A percentile compares a stretch with the other conserved stretches of the same genome.
phyloP scores from a whole-genome alignment of 129 eudicot genomes.

The Flaveria bidentis region DNA sequence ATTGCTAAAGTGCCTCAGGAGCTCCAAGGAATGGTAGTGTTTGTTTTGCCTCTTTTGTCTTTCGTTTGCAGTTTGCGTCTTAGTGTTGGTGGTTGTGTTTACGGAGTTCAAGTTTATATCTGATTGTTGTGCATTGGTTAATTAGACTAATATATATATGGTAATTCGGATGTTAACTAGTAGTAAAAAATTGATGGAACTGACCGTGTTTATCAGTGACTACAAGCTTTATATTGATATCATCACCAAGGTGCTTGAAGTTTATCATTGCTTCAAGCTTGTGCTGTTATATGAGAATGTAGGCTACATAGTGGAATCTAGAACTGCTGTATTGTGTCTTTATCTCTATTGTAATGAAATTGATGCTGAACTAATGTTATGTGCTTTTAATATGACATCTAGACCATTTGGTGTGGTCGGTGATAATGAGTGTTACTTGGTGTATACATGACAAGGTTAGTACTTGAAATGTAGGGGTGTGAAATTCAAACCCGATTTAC shows the following conservation, averaged over 20 bases:
- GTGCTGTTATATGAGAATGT: no score
- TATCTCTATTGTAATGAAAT: neutral
- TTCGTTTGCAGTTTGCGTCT: neutral
- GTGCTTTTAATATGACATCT: neutral
- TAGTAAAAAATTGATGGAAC: neutral
- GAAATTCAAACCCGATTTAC: no score
- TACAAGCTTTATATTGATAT: neutral
- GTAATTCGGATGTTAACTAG: neutral
- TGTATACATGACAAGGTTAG: neutral
- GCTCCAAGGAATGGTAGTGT: slow-evolving; percentile 84
- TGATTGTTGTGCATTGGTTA: slow-evolving; percentile 5
- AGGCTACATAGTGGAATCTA: no score
- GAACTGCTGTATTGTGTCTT: no score
- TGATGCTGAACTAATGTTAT: neutral
- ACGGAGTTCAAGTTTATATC: neutral
- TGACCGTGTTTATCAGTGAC: neutral
- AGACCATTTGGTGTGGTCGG: neutral
- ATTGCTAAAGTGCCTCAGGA: slow-evolving; percentile 77
- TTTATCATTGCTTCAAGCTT: no score
- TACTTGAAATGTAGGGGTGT: neutral
- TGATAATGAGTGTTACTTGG: neutral
- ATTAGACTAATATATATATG: neutral
- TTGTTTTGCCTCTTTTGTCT: neutral
- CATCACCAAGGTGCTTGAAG: no score
- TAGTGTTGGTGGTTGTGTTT: neutral